phyloP scores from a whole-genome alignment of 1,284 basidiomycete genomes.

The Malassezia dermatis region DNA sequence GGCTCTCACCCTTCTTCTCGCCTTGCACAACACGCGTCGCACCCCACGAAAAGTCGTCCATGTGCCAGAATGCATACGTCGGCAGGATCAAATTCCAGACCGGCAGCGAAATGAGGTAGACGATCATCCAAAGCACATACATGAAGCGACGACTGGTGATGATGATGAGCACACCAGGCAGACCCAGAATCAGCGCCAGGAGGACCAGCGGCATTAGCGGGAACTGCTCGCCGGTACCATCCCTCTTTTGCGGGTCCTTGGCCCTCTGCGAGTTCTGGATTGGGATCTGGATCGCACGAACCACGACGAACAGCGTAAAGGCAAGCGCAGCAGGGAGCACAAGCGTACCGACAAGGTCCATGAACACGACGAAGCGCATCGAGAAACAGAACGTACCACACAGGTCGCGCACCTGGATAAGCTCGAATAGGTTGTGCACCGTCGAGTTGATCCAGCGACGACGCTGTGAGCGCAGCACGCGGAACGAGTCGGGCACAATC shows the following conservation, averaged over 20 bases:
- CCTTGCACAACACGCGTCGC: slow-evolving; percentile 48
- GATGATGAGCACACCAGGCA: slow-evolving; percentile 51
- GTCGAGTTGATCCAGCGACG: slow-evolving; percentile 53
- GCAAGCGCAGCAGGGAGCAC: slow-evolving; percentile 51
- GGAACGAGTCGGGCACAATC: slow-evolving; percentile 51
- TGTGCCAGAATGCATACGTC: slow-evolving; percentile 48
- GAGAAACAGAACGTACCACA: slow-evolving; percentile 52
- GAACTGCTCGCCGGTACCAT: slow-evolving; percentile 14
- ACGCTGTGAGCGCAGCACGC: slow-evolving; percentile 50
- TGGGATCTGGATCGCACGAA: slow-evolving; percentile 34
- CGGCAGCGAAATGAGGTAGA: slow-evolving; percentile 50
- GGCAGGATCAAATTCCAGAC: slow-evolving; percentile 51
- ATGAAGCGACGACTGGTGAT: slow-evolving; percentile 49
- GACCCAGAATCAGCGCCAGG: slow-evolving; percentile 50
- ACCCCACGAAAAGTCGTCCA: slow-evolving; percentile 51
- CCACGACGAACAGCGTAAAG: slow-evolving; percentile 49
- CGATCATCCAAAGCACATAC: slow-evolving; percentile 51
- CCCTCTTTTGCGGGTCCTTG: not conserved
- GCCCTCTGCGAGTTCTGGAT: slow-evolving; percentile 1
- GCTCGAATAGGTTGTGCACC: slow-evolving; percentile 51
- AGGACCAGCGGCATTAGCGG: slow-evolving; percentile 42
- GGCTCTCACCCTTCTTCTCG: slow-evolving; percentile 39
- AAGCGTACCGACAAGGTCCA: slow-evolving; percentile 51
- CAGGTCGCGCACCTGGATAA: slow-evolving; percentile 50
- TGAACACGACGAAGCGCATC: slow-evolving; percentile 50